Evolutionary conservation across 2,329 filamentous ascomycete genomes (phyloP), one percentile per base, ranked within the genome.

Genomic region (Microdochium paspali): DNA sequence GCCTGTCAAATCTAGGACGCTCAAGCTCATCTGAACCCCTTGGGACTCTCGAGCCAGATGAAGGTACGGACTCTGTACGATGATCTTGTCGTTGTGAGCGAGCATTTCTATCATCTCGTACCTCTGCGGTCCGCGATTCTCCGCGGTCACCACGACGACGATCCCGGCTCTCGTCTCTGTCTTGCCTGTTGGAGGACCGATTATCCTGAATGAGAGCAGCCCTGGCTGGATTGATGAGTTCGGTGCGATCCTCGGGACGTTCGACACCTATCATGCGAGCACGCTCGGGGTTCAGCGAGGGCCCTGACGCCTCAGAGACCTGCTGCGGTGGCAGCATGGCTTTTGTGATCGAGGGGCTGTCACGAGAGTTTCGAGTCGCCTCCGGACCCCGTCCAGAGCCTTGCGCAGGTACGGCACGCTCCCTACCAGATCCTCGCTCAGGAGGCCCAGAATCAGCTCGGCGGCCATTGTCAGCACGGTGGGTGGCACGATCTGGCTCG

Each of bases 231-330:
- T 77, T 77, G 47, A 77, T 60, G 10, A 66, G 57, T 3, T 70
- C 67, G 3, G 65, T 50, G 18, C 62, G 60, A 26, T 69, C 66
- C 32, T 58, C 61, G 18, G 65, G 56, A 1, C 66, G 66, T 46
- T 60, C 59, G 6, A 55, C 54, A 46, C 55, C 54, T 13, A 78
- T 70, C 4, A 76, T 61, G 9, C 74, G 69, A 25, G 76, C 74
- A 48, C 77, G 69, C 46, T 78, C 74, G 1, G 77, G 76, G 50
- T 80, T 79, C 55, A 80, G 74, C 9, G 66, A 64, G 7, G 74
- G 73, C 10, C 75, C 77, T 18, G 64, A 59, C 2, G 55, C 13
- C 10, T 63, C 59, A 3, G 52, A 4, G 23, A 18, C 49, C 25
- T 62, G 57, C 4, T 54, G 53, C 32, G 61, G 58, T 30, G 62